phyloP scores from a whole-genome alignment of 192 early-diverging fungal genomes.

The Linnemannia exigua region DNA sequence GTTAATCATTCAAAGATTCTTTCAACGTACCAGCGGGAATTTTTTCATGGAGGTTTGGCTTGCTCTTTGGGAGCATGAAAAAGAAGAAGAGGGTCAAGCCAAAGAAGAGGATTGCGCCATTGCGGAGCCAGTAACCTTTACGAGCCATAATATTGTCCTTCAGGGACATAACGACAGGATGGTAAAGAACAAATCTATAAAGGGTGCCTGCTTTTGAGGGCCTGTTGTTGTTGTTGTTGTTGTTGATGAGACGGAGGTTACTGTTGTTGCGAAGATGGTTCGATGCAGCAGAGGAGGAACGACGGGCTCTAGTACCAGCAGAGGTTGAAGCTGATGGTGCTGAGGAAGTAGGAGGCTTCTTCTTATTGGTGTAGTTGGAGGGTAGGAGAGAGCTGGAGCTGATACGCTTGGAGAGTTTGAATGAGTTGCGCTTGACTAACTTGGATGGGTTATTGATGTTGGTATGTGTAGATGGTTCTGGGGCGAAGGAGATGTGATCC shows the following conservation, averaged over 20 bases:
- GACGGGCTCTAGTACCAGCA: background rate
- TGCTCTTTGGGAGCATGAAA: slow-evolving; percentile 45
- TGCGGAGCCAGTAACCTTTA: slow-evolving; percentile 57
- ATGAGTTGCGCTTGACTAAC: slow-evolving; percentile 33
- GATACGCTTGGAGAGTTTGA: slow-evolving; percentile 30
- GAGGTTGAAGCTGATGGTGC: background rate
- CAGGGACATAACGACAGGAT: slow-evolving; percentile 38
- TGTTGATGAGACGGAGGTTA: background rate
- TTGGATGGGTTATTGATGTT: slow-evolving; percentile 12
- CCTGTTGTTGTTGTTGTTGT: background rate
- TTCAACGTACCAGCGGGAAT: slow-evolving; percentile 17
- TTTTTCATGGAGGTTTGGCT: slow-evolving; percentile 39
- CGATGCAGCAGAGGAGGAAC: background rate
- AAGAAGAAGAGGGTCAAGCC: slow-evolving; percentile 51
- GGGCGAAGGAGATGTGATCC: slow-evolving; percentile 16
- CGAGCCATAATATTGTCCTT: slow-evolving; percentile 51
- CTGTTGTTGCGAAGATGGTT: slow-evolving; percentile 4
- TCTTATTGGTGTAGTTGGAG: slow-evolving; percentile 37
- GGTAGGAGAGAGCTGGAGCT: slow-evolving; percentile 40
- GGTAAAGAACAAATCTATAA: background rate
- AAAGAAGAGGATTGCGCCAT: slow-evolving; percentile 49
- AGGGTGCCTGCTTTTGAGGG: slow-evolving; percentile 2
- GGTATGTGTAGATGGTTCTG: background rate
- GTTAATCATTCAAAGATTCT: background rate
- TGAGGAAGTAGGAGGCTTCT: background rate